A percentile compares a stretch with the other conserved stretches of the same genome.
Evolutionary conservation across 2,329 filamentous ascomycete genomes (phyloP).

Genomic region (Xylariaceae sp.): DNA sequence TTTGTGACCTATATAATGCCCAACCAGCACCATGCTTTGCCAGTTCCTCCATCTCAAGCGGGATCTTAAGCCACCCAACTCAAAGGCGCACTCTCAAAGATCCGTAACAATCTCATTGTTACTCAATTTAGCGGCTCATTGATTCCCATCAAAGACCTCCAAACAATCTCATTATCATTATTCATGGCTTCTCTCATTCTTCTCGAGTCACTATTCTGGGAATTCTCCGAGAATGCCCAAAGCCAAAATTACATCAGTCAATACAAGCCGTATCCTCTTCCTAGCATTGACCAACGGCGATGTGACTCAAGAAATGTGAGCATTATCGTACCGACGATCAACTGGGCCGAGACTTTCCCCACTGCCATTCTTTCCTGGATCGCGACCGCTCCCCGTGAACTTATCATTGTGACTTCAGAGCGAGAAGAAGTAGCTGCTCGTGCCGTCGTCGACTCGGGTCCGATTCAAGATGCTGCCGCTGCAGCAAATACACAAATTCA

Average conservation of each 20-base stretch:
- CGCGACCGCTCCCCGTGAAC: constrained; percentile 20
- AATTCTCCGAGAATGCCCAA: constrained; percentile 10
- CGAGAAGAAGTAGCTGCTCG: not conserved
- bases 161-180: too few relatives aligned
- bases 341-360: constrained; percentile 20
- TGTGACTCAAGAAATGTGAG: constrained; percentile 22
- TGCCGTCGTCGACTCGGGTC: not conserved
- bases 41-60: too few relatives aligned
- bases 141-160: too few relatives aligned
- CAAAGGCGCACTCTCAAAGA: too few relatives aligned
- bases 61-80: too few relatives aligned
- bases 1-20: too few relatives aligned
- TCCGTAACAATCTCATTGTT: too few relatives aligned
- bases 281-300: not conserved
- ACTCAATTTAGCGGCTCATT: too few relatives aligned
- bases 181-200: not conserved
- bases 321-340: constrained; percentile 28
- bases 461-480: constrained; percentile 5
- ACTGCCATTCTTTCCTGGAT: constrained; percentile 25
- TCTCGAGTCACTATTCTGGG: constrained; percentile 10
- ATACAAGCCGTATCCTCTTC: constrained; percentile 19
- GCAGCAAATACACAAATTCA: constrained; percentile 9
- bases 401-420: constrained; percentile 29
- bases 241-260: not conserved
- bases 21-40: too few relatives aligned